A percentile compares a stretch with the other conserved stretches of the same genome.
These are phyloP conservation scores for Colletotrichum costaricense DNA, from an alignment of 2,329 filamentous ascomycete genomes.

Conservation along the genomic window DNA sequence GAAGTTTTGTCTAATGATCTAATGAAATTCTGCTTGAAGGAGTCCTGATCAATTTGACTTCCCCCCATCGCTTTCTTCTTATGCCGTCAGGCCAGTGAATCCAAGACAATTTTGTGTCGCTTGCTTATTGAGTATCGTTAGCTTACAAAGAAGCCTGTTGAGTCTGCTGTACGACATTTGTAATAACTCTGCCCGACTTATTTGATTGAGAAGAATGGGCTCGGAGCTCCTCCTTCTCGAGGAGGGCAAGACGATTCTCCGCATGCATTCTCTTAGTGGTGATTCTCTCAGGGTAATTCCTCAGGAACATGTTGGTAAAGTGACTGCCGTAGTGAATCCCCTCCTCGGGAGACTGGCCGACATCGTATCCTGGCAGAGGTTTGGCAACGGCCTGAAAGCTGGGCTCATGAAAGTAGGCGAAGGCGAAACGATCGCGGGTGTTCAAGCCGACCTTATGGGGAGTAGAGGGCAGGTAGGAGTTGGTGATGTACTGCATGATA, in stretches of 20 bases:
- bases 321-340: slow-evolving; percentile 63
- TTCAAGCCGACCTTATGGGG: slow-evolving; percentile 64
- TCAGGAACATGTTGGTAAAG: slow-evolving; percentile 63
- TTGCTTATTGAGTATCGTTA: neutral
- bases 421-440: slow-evolving; percentile 57
- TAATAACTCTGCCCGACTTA: neutral
- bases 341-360: slow-evolving; percentile 43
- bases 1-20: too few relatives aligned
- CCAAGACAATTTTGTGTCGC: neutral
- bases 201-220: slow-evolving; percentile 34
- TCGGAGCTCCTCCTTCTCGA: slow-evolving; percentile 41
- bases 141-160: neutral
- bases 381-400: slow-evolving; percentile 58
- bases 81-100: neutral
- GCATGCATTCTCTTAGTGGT: slow-evolving; percentile 52
- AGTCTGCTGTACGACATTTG: neutral
- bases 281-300: slow-evolving; percentile 59
- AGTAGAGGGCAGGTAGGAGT: slow-evolving; percentile 56
- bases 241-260: slow-evolving; percentile 45
- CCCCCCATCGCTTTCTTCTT: neutral
- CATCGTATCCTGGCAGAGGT: slow-evolving; percentile 53
- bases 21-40: neutral
- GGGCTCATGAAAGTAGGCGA: slow-evolving; percentile 64
- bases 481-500: slow-evolving; percentile 64
- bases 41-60: slow-evolving; percentile 1